Evolutionary conservation across 2,329 filamentous ascomycete genomes (phyloP).

Genomic region (Cladophialophora psammophila): DNA sequence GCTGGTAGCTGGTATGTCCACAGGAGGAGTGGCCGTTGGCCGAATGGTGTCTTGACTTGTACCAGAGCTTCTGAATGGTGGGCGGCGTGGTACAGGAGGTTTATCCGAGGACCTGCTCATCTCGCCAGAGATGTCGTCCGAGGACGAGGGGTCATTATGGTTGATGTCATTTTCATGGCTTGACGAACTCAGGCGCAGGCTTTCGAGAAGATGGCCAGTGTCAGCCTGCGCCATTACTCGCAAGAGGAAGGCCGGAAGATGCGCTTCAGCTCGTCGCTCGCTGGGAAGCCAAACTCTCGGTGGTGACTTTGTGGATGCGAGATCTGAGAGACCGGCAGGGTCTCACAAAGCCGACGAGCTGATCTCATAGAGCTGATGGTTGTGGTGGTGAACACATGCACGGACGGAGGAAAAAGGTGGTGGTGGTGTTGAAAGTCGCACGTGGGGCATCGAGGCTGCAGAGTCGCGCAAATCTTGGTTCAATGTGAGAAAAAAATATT

Average conservation of each 20-base stretch:
- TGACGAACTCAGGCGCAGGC: slow-evolving; percentile 24
- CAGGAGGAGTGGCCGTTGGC: slow-evolving; percentile 51
- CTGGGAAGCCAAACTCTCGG: neutral
- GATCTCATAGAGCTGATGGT: neutral
- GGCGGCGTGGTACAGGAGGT: slow-evolving; percentile 24
- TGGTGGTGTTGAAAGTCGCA: neutral
- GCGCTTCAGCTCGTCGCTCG: neutral
- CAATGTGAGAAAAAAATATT: neutral
- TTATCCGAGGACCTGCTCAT: slow-evolving; percentile 1
- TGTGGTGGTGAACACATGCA: slow-evolving; percentile 2
- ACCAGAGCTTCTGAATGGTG: slow-evolving; percentile 26
- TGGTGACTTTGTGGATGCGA: neutral
- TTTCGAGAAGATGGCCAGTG: slow-evolving; percentile 24
- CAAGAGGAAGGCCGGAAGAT: slow-evolving; percentile 12
- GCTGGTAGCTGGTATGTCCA: slow-evolving; percentile 53
- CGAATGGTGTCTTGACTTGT: slow-evolving; percentile 39
- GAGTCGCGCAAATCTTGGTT: slow-evolving; percentile 5
- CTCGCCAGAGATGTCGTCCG: slow-evolving; percentile 3
- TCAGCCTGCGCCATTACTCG: slow-evolving; percentile 36
- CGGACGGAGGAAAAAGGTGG: neutral
- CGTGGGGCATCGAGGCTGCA: neutral
- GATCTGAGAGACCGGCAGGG: neutral
- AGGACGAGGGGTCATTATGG: neutral
- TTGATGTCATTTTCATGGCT: slow-evolving; percentile 20
- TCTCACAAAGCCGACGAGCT: slow-evolving; percentile 5